Evolutionary conservation across 352 stramenopile species (phyloP), one percentile per base, ranked within the genome.

Genomic region (Nothophytophthora sp.): DNA sequence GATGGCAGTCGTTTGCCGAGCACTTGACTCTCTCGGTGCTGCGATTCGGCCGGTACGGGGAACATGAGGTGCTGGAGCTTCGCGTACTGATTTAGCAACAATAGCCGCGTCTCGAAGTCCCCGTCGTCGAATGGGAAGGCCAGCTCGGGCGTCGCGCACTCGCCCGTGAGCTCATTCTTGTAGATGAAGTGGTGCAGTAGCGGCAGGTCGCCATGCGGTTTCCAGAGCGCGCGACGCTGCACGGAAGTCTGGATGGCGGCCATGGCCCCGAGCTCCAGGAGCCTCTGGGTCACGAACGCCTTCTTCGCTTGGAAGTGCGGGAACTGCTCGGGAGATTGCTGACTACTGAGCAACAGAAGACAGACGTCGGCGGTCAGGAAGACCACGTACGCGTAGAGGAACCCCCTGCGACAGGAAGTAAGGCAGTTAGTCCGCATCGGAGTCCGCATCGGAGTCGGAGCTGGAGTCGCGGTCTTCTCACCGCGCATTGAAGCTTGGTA

Each of bases 321-420:
- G 60, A 89, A 91, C 40, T 88, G 73, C 29, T 76, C 73, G 1
- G 77, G 77, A 12, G 74, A 86, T 36, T 85, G 76, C 45, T 88
- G 57, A 19, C 71, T 91, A 46, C 81, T 91, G 12, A 91, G 54
- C 22, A 91, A 60, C 45, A 91, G 44, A 4, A 89, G 48, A 34
- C 69, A 82, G 38, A 89, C 72, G 52, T 83, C 62, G 12, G 24
- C 50, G 6, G 67, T 67, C 37, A 89, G 57, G 50, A 89, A 91
- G n/a, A 80, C 62, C 19, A 91, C 60, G 50, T 91, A 91, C 7
- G 75, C 81, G 36, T 91, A 75, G 16, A 91, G 52, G 39, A 91
- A 91, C 22, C 81, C 81, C 40, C 77, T 89, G 39, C 33, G 34
- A n/a, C n/a, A n/a, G n/a, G n/a, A n/a, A n/a, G n/a, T n/a, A n/a